Evolutionary conservation across 805 yeast species (phyloP).

Genomic region (Teunomyces barrocoloradensis): DNA sequence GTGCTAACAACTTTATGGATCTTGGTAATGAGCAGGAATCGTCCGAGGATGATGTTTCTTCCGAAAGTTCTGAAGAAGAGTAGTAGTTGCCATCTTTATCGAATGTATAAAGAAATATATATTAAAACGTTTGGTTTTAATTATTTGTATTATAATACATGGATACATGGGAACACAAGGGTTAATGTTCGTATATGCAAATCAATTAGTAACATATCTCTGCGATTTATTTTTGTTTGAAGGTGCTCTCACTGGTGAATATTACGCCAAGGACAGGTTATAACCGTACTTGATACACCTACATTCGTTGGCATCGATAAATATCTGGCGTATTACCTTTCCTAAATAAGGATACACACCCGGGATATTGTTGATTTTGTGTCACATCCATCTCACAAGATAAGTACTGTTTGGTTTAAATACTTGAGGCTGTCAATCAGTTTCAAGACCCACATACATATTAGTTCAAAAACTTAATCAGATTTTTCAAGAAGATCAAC

Average conservation of each 20-base stretch:
- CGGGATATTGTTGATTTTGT: background rate
- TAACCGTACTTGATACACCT: no score
- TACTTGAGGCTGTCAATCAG: background rate
- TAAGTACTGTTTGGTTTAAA: background rate
- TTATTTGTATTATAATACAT: background rate
- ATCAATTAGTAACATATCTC: no score
- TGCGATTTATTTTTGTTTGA: no score
- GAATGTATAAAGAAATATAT: slow-evolving; percentile 3
- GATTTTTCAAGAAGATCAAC: no score
- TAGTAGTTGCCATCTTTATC: slow-evolving; percentile 30
- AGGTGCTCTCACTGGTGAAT: no score
- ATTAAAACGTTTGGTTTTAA: slow-evolving; percentile 1
- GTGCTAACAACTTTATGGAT: slow-evolving; percentile 22
- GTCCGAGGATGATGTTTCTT: slow-evolving; percentile 52
- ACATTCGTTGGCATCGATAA: no score
- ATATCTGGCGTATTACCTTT: background rate
- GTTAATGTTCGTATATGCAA: background rate
- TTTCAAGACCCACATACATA: no score
- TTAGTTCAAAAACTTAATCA: no score
- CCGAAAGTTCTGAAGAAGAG: slow-evolving; percentile 74
- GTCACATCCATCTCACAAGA: background rate
- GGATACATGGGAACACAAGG: background rate
- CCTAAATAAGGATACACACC: background rate
- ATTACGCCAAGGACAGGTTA: no score
- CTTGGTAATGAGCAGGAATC: slow-evolving; percentile 38